Evolutionary conservation across 2,329 filamentous ascomycete species (phyloP), one percentile per base, ranked within the genome.

Genomic region (Orbilia brochopaga): DNA sequence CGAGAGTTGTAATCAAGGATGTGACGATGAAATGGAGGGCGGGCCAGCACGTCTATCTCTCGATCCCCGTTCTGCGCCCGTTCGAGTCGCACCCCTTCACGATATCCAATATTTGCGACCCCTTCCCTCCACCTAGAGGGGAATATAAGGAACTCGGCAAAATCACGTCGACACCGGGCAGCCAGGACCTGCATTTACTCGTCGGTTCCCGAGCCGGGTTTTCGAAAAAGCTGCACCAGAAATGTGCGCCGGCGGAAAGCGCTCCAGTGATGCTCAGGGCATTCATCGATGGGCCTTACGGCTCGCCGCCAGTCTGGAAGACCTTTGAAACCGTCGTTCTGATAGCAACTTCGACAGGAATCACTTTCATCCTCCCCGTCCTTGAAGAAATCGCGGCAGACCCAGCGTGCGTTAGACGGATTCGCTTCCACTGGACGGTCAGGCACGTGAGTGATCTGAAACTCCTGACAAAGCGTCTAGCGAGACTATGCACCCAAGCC

Each of bases 21-120:
- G 60, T 65, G 2, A 91, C 93, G 79, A 90, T 95, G 85, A 88
- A 86, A 73, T 97, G 93, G 93, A 88, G 87, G 78, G 92, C 93
- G 0, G 94, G 93, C 3, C 94, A 97, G 79, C 97, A 95, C 76
- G 90, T 97, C 17, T 97, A 97, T 78, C 83, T 97, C 19, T 87
- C 93, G 58, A 96, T 97, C 88, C 93, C 93, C 0, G 91, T 91
- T 1, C 92, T 97, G 75, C 92, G 92, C 0, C 79, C 95, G 1
- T 87, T 97, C 67, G 91, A 96, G 75, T 97, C 96, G 76, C 94
- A 97, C 76, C 93, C 93, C 0, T 97, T 97, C 78, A 97, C 94
- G 0, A 92, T 97, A 61, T 88, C 93, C 1, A 97, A 65, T 92
- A 0, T 64, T 51, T 51, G 75, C 73, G 75, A 66, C 44, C 4